Conservation (phyloP, 768 basidiomycete genomes). For the Hygrophorus russula region DNA sequence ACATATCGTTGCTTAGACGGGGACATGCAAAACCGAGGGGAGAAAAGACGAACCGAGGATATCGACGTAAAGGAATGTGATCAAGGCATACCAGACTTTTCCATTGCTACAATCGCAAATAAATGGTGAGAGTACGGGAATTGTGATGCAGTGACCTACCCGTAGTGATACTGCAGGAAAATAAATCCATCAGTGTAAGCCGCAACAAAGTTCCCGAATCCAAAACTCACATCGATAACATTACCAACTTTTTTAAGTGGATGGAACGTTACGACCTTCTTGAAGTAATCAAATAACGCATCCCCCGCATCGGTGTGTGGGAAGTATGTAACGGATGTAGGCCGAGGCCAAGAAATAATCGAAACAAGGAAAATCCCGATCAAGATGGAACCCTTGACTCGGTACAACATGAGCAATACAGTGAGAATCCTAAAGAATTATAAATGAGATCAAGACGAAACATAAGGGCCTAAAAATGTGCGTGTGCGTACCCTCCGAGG, state of each 20-base stretch:
- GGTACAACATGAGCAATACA: conserved; percentile 72
- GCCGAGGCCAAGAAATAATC: conserved; percentile 82
- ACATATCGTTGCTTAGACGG: conserved; percentile 1
- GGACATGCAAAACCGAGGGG: not conserved
- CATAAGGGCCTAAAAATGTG: conserved; percentile 4
- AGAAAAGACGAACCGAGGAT: conserved; percentile 47
- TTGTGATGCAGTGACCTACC: conserved; percentile 14
- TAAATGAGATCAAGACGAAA: not conserved
- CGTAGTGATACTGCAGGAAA: conserved; percentile 34
- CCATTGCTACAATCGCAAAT: conserved; percentile 36
- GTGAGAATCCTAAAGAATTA: conserved; percentile 47
- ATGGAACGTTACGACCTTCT: conserved; percentile 71
- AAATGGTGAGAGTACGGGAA: not conserved
- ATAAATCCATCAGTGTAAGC: conserved; percentile 6
- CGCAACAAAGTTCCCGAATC: not conserved
- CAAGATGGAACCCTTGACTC: conserved; percentile 72
- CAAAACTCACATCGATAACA: conserved; percentile 45
- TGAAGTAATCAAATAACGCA: conserved; percentile 73
- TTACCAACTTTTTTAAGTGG: conserved; percentile 51
- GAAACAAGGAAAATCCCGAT: conserved; percentile 79
- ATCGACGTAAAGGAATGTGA: conserved; percentile 87
- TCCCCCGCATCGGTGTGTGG: conserved; percentile 62
- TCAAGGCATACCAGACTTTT: conserved; percentile 75
- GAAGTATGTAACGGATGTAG: conserved; percentile 72
- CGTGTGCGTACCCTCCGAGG: conserved; percentile 56